These are phyloP conservation scores for Lichtheimia corymbifera DNA, from an alignment of 371 early-diverging fungal genomes.

Conservation along the genomic window DNA sequence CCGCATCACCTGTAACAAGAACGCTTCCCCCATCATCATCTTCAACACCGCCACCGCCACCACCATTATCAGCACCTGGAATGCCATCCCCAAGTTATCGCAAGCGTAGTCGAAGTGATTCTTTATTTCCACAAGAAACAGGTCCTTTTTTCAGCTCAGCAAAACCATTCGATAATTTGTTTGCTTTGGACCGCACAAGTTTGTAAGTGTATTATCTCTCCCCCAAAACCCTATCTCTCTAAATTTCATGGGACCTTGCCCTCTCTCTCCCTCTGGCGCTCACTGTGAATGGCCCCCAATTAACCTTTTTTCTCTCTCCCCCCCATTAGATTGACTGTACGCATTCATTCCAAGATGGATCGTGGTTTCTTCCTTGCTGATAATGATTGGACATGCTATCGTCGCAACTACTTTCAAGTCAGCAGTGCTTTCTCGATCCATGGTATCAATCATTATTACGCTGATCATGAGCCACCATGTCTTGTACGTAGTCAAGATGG, in stretches of 20 bases:
- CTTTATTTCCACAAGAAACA: conserved; percentile 36
- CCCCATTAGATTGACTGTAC: conserved; percentile 27
- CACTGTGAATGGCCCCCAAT: too few relatives aligned
- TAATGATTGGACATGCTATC: conserved; percentile 92
- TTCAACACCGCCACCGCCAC: neutral
- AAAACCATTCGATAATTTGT: conserved; percentile 62
- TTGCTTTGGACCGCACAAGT: conserved; percentile 59
- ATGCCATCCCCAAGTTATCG: neutral
- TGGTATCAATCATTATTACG: conserved; percentile 50
- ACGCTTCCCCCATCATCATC: conserved; percentile 8
- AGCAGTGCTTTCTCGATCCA: conserved; percentile 73
- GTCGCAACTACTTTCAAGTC: conserved; percentile 93
- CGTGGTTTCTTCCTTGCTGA: conserved; percentile 81
- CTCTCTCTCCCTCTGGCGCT: too few relatives aligned
- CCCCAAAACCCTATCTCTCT: too few relatives aligned
- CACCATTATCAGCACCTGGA: conserved; percentile 1
- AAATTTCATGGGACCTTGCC: too few relatives aligned
- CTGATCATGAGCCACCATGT: conserved; percentile 54
- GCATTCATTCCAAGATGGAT: conserved; percentile 65
- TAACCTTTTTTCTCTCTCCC: too few relatives aligned
- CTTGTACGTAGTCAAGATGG: conserved; percentile 53
- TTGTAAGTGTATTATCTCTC: conserved; percentile 37
- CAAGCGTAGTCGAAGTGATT: conserved; percentile 18
- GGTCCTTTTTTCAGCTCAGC: conserved; percentile 69
- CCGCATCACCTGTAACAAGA: neutral